phyloP scores from a whole-genome alignment of 2,329 filamentous ascomycete genomes.

The Lecanicillium sp. region DNA sequence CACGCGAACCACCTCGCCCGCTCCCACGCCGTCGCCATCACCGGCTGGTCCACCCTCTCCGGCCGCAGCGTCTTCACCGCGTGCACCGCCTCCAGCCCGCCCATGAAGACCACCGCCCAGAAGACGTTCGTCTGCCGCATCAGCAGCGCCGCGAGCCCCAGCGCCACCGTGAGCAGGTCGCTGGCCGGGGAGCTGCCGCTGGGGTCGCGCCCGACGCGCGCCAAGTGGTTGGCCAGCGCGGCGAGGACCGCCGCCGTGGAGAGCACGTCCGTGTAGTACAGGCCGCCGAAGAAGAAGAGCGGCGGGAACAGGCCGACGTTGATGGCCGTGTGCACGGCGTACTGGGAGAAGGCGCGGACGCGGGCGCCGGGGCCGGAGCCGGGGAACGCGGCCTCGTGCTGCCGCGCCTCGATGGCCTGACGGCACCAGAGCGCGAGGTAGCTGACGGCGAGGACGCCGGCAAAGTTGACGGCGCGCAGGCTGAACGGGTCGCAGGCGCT shows the following conservation, averaged over 20 bases:
- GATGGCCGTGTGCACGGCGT: constrained; percentile 56
- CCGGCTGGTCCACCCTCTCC: constrained; percentile 24
- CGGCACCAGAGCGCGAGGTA: constrained; percentile 47
- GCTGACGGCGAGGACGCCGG: constrained; percentile 34
- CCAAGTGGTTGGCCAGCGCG: constrained; percentile 55
- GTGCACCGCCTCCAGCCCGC: constrained; percentile 51
- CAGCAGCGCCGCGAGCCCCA: constrained; percentile 61
- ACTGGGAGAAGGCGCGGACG: constrained; percentile 28
- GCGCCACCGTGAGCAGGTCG: constrained; percentile 39
- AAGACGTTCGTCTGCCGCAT: constrained; percentile 97
- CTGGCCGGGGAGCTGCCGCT: constrained; percentile 30
- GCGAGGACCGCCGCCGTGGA: constrained; percentile 71
- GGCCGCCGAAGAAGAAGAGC: constrained; percentile 88
- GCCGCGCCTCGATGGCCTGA: constrained; percentile 41
- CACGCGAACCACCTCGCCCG: constrained; percentile 33
- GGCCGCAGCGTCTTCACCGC: constrained; percentile 41
- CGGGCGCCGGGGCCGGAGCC: constrained; percentile 12
- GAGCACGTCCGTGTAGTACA: constrained; percentile 92
- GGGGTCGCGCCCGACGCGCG: constrained; percentile 31
- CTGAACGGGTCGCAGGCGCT: constrained; percentile 24
- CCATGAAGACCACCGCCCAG: constrained; percentile 79
- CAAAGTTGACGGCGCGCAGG: constrained; percentile 45
- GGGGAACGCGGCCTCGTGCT: constrained; percentile 22
- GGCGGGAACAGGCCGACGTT: constrained; percentile 84
- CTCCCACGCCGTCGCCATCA: constrained; percentile 26